Base-by-base conservation (phyloP, 495 filamentous ascomycete genomes). In the Tuber borchii region DNA sequence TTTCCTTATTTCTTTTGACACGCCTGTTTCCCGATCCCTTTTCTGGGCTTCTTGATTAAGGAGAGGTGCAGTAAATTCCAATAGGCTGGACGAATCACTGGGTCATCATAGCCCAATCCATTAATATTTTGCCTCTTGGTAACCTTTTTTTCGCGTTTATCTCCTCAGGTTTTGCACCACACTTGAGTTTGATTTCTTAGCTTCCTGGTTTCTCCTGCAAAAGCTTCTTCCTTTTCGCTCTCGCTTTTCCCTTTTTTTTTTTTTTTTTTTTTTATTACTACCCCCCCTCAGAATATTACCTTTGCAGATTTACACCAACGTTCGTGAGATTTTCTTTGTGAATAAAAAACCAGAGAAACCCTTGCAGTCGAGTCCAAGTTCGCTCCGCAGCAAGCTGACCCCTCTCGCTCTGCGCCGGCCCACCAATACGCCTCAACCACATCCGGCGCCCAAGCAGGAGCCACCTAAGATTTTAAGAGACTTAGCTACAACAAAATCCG, bases 41-140 rank as follows among this genome's bases (percentile, higher is more conserved):
- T 83, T 74, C 79, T 74, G 81, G 75, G 77, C 73, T 82, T 76
- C 77, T 78, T 77, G 76, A 70, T 74, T 78, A 78, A 76, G 42
- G 65, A 37, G 76, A 71, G 75, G 77, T 72, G 77, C 77, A 83
- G 73, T 84, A 77, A 82, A 77, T 77, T 20, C 69, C 71, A 74
- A 39, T 77, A 76, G 75, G 71, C 80, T 81, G 80, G 82, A 82
- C 81, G 75, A 81, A 83, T 84, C 82, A 81, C 75, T 74, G 77
- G 82, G 76, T 75, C 80, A 82, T 75, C 74, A n/a, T 43, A 71
- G 73, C 48, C 76, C 76, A 79, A 75, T 73, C 72, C 78, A 73
- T 79, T 79, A 31, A 79, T 48, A 79, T 79, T 77, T 79, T 79
- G 76, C 72, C 76, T 73, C 45, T 48, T 77, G 16, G 70, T 71